Percentiles rank a stretch among this genome's conserved stretches.
These are phyloP conservation scores for Hericium coralloides DNA, from an alignment of 768 basidiomycete species.

Conservation along the genomic window DNA sequence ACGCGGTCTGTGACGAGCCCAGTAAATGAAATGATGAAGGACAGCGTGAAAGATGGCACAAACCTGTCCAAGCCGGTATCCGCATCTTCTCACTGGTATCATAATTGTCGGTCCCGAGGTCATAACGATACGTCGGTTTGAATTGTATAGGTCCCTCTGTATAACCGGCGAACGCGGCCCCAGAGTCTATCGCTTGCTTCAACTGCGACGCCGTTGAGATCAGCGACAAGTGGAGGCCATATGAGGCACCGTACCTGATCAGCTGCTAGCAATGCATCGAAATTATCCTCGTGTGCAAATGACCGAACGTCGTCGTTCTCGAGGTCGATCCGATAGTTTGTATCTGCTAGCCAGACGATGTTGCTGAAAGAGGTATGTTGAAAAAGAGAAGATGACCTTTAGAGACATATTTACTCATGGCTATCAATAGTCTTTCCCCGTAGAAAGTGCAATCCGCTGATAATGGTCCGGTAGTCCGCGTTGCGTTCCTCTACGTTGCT, in stretches of 20 bases:
- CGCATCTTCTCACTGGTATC: slow-evolving; percentile 96
- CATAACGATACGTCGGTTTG: slow-evolving; percentile 91
- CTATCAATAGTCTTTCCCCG: slow-evolving; percentile 82
- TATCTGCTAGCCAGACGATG: slow-evolving; percentile 90
- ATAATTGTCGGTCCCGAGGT: slow-evolving; percentile 73
- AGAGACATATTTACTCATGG: slow-evolving; percentile 64
- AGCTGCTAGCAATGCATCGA: slow-evolving; percentile 64
- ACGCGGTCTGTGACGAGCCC: slow-evolving; percentile 67
- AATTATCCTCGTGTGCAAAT: slow-evolving; percentile 54
- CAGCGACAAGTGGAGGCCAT: neutral
- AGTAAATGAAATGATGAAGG: slow-evolving; percentile 6
- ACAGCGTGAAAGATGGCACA: slow-evolving; percentile 13
- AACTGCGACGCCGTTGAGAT: slow-evolving; percentile 38
- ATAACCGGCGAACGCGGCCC: slow-evolving; percentile 75
- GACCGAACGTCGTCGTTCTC: slow-evolving; percentile 73
- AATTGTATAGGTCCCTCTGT: slow-evolving; percentile 89
- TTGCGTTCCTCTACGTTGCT: slow-evolving; percentile 84
- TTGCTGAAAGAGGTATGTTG: slow-evolving; percentile 41
- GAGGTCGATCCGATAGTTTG: slow-evolving; percentile 89
- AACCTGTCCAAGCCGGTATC: slow-evolving; percentile 96
- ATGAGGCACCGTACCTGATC: slow-evolving; percentile 67
- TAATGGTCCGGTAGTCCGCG: slow-evolving; percentile 85
- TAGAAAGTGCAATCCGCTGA: slow-evolving; percentile 74
- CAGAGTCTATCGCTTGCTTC: slow-evolving; percentile 56
- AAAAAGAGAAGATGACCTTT: neutral